These are phyloP conservation scores for Rhizophagus sp. DNA, from an alignment of 192 early-diverging fungal species.

Conservation along the genomic window DNA sequence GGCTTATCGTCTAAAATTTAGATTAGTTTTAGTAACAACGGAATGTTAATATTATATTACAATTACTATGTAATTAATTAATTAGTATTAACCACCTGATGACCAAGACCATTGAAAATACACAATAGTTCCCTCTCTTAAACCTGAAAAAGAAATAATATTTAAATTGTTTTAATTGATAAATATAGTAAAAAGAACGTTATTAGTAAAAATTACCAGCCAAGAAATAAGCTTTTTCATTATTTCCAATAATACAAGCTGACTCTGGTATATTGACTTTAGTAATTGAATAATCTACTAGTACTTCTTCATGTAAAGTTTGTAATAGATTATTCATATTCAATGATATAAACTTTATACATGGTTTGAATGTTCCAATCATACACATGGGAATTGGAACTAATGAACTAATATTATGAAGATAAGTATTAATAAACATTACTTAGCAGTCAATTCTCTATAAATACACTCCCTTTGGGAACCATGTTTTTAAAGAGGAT, in stretches of 20 bases:
- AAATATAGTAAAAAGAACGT: background rate
- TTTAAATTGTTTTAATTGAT: background rate
- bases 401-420: background rate
- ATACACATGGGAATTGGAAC: conserved; percentile 5
- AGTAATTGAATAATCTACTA: background rate
- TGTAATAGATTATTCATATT: background rate
- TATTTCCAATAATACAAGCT: background rate
- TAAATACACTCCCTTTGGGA: no score
- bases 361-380: conserved; percentile 17
- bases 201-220: conserved; percentile 2
- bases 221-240: conserved; percentile 10
- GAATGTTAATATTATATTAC: background rate
- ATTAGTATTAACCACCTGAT: background rate
- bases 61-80: background rate
- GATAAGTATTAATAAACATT: background rate
- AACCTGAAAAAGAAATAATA: background rate
- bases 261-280: conserved; percentile 21
- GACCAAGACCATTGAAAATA: conserved; percentile 13
- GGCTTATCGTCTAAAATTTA: conserved; percentile 1
- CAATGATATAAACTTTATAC: conserved; percentile 12
- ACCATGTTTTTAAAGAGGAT: no score
- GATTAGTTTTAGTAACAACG: background rate
- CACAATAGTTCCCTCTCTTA: conserved; percentile 12
- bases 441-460: no score
- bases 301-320: conserved; percentile 2